A percentile compares a stretch with the other conserved stretches of the same genome.
Conservation (phyloP, 2,329 filamentous ascomycete species). For the Aspergillus tanneri region DNA sequence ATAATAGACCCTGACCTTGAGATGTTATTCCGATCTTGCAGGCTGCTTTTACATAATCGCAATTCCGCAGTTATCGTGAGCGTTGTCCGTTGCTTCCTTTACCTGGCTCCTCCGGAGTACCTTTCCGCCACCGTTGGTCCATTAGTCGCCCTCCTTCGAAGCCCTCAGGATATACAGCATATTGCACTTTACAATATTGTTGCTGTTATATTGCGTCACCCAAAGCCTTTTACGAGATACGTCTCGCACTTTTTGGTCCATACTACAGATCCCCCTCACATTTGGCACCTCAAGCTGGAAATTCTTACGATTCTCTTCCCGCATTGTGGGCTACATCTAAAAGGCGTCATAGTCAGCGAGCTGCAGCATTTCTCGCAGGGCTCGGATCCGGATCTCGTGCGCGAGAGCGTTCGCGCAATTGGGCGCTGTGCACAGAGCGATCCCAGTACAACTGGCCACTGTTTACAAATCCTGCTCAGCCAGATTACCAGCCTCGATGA, state of each 20-base stretch:
- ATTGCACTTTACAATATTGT: conserved; percentile 93
- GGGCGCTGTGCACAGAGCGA: conserved; percentile 87
- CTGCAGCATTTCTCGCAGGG: conserved; percentile 86
- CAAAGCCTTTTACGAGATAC: conserved; percentile 81
- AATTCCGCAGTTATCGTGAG: conserved; percentile 91
- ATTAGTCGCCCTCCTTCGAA: conserved; percentile 78
- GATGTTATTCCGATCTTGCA: conserved; percentile 74
- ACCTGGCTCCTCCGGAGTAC: conserved; percentile 77
- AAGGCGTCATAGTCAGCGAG: conserved; percentile 86
- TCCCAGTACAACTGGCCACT: conserved; percentile 68
- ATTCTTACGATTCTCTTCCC: conserved; percentile 88
- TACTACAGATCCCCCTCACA: conserved; percentile 71
- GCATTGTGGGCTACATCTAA: conserved; percentile 69
- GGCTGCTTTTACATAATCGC: conserved; percentile 82
- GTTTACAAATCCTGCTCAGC: conserved; percentile 75
- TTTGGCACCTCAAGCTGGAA: conserved; percentile 92
- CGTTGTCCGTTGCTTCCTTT: conserved; percentile 79
- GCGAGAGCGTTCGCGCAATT: conserved; percentile 88
- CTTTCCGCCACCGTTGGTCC: conserved; percentile 75
- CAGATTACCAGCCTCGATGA: conserved; percentile 89
- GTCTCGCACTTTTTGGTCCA: conserved; percentile 86
- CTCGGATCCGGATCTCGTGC: conserved; percentile 72
- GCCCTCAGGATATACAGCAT: conserved; percentile 82
- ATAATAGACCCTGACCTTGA: conserved; percentile 79
- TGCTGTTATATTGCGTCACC: conserved; percentile 76